Evolutionary conservation across 139 green algal species (phyloP).

Genomic region (Trebouxia sp.): DNA sequence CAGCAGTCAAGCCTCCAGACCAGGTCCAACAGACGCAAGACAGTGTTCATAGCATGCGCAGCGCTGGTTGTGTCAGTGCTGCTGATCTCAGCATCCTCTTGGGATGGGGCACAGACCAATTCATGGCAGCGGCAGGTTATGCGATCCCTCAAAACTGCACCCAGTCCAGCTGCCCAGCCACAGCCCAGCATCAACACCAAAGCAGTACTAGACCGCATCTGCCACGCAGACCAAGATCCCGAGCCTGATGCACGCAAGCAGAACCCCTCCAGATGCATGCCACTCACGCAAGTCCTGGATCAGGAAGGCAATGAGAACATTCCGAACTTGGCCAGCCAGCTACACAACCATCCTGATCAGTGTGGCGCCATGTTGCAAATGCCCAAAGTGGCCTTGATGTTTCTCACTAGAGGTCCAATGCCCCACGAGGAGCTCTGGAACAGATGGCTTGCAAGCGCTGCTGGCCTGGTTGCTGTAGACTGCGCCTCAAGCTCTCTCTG

Average conservation of each 20-base stretch:
- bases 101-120: neutral
- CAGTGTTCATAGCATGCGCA: conserved; percentile 10
- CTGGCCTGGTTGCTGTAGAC: conserved; percentile 10
- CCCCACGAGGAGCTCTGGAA: conserved; percentile 41
- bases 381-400: conserved; percentile 44
- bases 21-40: neutral
- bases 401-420: conserved; percentile 45
- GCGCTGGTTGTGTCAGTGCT: neutral
- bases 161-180: neutral
- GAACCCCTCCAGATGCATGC: neutral
- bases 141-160: neutral
- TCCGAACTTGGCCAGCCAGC: neutral
- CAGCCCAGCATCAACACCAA: neutral
- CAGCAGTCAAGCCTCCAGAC: conserved; percentile 16
- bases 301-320: neutral
- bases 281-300: neutral
- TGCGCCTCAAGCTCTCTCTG: conserved; percentile 11
- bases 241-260: conserved; percentile 13
- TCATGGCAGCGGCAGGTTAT: conserved; percentile 2
- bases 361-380: conserved; percentile 9
- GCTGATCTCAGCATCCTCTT: neutral
- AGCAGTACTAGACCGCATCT: conserved; percentile 6
- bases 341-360: neutral
- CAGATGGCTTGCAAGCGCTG: conserved; percentile 16
- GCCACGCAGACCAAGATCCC: neutral